Conservation (phyloP, 1,284 basidiomycete species). For the Papiliotrema laurentii region DNA sequence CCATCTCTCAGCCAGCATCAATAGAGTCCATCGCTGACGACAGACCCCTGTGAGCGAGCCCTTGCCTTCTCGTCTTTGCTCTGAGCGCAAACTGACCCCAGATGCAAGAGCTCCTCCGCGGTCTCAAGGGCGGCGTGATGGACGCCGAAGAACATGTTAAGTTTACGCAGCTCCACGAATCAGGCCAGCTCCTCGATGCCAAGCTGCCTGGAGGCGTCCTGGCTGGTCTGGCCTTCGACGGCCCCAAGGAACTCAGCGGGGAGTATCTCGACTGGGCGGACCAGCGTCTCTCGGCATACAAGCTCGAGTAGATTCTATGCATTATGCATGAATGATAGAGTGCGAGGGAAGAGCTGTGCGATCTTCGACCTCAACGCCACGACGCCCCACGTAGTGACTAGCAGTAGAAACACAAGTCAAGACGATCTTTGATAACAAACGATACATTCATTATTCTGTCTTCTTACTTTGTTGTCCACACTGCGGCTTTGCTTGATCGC, state of each 20-base stretch:
- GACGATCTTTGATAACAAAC: too few relatives aligned
- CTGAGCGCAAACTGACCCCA: conserved; percentile 13
- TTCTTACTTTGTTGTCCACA: too few relatives aligned
- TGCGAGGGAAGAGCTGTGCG: background rate
- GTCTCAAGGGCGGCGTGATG: conserved; percentile 45
- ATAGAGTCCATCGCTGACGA: conserved; percentile 4
- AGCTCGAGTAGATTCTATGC: background rate
- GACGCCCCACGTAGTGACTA: too few relatives aligned
- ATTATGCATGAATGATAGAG: background rate
- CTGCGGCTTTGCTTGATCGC: too few relatives aligned
- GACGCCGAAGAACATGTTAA: conserved; percentile 40
- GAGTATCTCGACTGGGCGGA: conserved; percentile 52
- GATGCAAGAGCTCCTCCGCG: conserved; percentile 47
- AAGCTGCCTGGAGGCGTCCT: conserved; percentile 51
- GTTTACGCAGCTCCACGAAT: conserved; percentile 48
- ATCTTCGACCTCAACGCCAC: too few relatives aligned
- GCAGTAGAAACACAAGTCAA: too few relatives aligned
- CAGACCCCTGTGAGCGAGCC: conserved; percentile 15
- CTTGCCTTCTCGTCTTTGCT: too few relatives aligned
- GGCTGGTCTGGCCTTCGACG: conserved; percentile 49
- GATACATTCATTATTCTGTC: too few relatives aligned
- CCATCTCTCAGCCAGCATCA: background rate
- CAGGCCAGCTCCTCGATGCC: conserved; percentile 50
- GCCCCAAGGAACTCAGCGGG: conserved; percentile 44
- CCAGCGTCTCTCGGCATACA: conserved; percentile 24